Base-by-base conservation (phyloP, 495 filamentous ascomycete genomes). In the Wilcoxina mikolae region DNA sequence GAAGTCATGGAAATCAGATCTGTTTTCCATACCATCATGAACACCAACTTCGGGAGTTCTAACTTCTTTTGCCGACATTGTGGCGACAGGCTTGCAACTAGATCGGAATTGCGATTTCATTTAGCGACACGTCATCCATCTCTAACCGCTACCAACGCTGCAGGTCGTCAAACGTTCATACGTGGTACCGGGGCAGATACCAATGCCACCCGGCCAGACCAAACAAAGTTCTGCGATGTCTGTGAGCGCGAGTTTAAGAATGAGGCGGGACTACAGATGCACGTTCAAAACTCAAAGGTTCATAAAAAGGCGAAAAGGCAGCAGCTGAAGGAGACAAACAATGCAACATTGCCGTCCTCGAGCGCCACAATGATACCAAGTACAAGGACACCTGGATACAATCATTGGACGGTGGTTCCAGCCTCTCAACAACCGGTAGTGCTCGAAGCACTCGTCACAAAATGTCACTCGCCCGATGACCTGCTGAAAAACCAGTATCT, bases 401-500 rank as follows among this genome's bases (percentile, higher is more conserved):
- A 49, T 23, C 12, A 29, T 2, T 49, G 46, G 46, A 28, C 46
- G 24, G 27, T 49, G 3, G 46, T 49, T 2, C 24, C 24, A 12
- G 15, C 15, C 20, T 12, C 3, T 12, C 9, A 49, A 15, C 24
- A 27, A 15, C 9, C 22, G 23, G 15, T n/a, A 49, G 27, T 23
- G 15, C 27, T 49, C 7, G 3, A 27, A 10, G 22, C 25, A n/a
- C 46, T 49, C 10, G 25, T 11, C 2, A 15, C 10, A 10, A 10
- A 15, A 28, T 49, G 46, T n/a, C 59, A 61, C 20, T 49, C 42
- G 31, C 39, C 29, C 23, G 35, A 46, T 20, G 2, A 50, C 15
- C 17, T 61, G 1, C 28, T 42, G 26, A 61, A 41, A 29, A 42
- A 60, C 24, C 25, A 48, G 23, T 60, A 61, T 44, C 35, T 50